phyloP scores from a whole-genome alignment of 371 early-diverging fungal species.

The Actinomucor elegans region DNA sequence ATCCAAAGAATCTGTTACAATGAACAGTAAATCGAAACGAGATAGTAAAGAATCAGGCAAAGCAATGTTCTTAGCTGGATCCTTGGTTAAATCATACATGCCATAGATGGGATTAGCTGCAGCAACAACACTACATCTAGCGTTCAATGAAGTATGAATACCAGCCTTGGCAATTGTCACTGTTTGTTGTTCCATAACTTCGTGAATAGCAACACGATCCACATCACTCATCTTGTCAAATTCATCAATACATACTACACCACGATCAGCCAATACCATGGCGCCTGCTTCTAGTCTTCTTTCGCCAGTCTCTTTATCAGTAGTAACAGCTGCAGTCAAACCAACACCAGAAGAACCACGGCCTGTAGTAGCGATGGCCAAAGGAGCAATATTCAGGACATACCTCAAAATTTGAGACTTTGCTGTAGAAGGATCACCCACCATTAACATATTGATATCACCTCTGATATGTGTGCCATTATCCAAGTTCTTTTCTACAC shows the following conservation, averaged over 20 bases:
- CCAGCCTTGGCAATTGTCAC: slow-evolving; percentile 98
- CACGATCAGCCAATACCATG: slow-evolving; percentile 99
- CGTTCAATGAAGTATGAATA: slow-evolving; percentile 98
- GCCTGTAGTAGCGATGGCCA: slow-evolving; percentile 95
- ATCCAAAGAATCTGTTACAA: slow-evolving; percentile 91
- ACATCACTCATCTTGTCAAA: slow-evolving; percentile 99
- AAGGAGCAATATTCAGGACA: slow-evolving; percentile 87
- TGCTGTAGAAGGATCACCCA: slow-evolving; percentile 98
- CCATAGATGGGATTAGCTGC: slow-evolving; percentile 99
- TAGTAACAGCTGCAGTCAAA: slow-evolving; percentile 94
- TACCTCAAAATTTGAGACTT: slow-evolving; percentile 94
- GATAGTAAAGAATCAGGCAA: slow-evolving; percentile 97
- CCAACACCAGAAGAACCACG: slow-evolving; percentile 98
- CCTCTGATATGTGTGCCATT: slow-evolving; percentile 97
- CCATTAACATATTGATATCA: slow-evolving; percentile 95
- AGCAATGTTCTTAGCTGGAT: slow-evolving; percentile 96
- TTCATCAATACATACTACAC: slow-evolving; percentile 99
- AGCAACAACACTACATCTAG: slow-evolving; percentile 97
- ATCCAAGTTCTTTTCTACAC: slow-evolving; percentile 91
- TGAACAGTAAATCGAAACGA: slow-evolving; percentile 98
- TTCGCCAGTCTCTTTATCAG: slow-evolving; percentile 89
- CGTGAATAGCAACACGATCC: slow-evolving; percentile 99
- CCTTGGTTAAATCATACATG: slow-evolving; percentile 75
- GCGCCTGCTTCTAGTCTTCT: slow-evolving; percentile 98
- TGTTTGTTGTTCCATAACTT: slow-evolving; percentile 99